Evolutionary conservation across 2,329 filamentous ascomycete genomes (phyloP).

Genomic region (Penicillium decumbens): DNA sequence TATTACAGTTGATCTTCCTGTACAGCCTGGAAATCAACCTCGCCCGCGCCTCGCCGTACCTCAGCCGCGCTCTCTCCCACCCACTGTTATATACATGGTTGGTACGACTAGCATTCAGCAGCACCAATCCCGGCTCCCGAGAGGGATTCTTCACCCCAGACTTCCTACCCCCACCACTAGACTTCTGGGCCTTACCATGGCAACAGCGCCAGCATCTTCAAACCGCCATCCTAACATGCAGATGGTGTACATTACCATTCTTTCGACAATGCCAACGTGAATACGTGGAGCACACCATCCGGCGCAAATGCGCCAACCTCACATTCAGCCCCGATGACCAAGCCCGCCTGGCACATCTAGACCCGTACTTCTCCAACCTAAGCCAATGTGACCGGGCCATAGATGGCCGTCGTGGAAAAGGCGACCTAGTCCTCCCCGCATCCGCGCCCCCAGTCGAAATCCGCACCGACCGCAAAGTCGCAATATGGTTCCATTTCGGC

Average conservation of each 20-base stretch:
- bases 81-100: conserved; percentile 43
- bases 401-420: conserved; percentile 27
- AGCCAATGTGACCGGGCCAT: conserved; percentile 20
- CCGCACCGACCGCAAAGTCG: conserved; percentile 25
- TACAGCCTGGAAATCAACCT: conserved; percentile 47
- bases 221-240: conserved; percentile 33
- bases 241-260: conserved; percentile 40
- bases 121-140: conserved; percentile 29
- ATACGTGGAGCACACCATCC: conserved; percentile 35
- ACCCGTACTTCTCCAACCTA: conserved; percentile 22
- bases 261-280: conserved; percentile 39
- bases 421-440: conserved; percentile 29
- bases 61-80: conserved; percentile 41
- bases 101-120: conserved; percentile 42
- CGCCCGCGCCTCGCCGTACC: conserved; percentile 40
- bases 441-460: conserved; percentile 6
- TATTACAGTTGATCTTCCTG: conserved; percentile 52
- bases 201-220: conserved; percentile 34
- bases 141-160: conserved; percentile 35
- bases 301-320: conserved; percentile 27
- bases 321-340: conserved; percentile 26
- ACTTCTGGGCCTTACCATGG: conserved; percentile 30
- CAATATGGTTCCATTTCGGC: conserved; percentile 39
- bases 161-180: conserved; percentile 37
- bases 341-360: conserved; percentile 23